Conservation (phyloP, 257 asterid genomes). For the Capsicum chinense region DNA sequence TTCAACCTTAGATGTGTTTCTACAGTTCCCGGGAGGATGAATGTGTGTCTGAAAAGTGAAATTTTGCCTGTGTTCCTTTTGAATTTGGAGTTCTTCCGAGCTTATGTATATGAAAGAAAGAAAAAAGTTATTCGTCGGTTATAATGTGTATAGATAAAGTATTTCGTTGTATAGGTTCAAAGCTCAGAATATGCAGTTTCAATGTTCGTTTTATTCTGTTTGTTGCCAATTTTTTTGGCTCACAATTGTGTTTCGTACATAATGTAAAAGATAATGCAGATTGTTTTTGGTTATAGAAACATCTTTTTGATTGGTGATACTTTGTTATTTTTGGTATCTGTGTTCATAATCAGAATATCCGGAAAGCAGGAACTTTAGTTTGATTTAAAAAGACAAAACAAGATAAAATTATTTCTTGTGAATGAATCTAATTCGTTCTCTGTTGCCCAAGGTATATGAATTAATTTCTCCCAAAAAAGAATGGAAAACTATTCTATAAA, state of each 20-base stretch:
- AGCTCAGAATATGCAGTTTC: neutral
- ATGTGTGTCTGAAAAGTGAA: constrained; percentile 11
- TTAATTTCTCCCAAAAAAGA: too few relatives aligned
- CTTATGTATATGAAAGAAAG: constrained; percentile 20
- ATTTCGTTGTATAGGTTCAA: neutral
- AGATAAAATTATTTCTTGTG: too few relatives aligned
- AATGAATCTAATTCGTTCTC: too few relatives aligned
- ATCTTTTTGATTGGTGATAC: constrained; percentile 10
- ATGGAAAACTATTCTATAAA: too few relatives aligned
- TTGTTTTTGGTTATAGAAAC: constrained; percentile 16
- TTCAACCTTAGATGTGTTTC: neutral
- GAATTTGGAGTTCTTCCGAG: neutral
- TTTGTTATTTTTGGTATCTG: neutral
- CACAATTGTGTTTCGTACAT: constrained; percentile 15
- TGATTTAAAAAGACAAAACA: too few relatives aligned
- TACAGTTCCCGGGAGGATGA: neutral
- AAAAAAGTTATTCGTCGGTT: neutral
- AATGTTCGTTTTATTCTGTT: neutral
- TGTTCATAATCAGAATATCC: too few relatives aligned
- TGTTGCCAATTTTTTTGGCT: neutral
- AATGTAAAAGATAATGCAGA: neutral
- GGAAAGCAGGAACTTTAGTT: too few relatives aligned
- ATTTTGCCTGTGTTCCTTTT: neutral
- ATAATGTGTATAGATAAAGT: constrained; percentile 20
- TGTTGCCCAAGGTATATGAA: too few relatives aligned